Base-by-base conservation (phyloP, 768 basidiomycete genomes). In the Chalciporus piperatus region DNA sequence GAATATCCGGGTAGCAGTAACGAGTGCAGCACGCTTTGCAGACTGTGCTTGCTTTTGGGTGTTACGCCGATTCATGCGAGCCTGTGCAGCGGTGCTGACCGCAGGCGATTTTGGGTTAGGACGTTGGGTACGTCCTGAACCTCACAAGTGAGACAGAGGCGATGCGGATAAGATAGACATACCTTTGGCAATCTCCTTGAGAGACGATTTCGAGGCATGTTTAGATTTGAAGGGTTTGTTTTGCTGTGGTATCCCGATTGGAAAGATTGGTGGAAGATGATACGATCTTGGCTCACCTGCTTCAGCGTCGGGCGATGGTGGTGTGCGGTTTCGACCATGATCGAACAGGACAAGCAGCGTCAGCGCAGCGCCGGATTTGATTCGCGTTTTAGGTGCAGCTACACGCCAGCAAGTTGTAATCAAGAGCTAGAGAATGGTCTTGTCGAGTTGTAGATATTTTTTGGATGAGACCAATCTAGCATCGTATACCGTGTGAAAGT, bases 171-270 rank as follows among this genome's bases (percentile, higher is more conserved):
- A 16, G 32, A 51, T 12, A 14, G 23, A 42, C 64, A 32, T 40
- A 84, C 93, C 94, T 76, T 96, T 96, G 28, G 91, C 84, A 39
- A 81, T 79, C 41, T 91, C 89, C 69, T 89, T 93, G 35, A 97
- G 61, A 0, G 88, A 76, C 1, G 87, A 83, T 71, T 97, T 97
- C 12, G 89, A 82, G 2, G 92, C 81, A 75, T 94, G 90, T 66
- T 85, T 89, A 2, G 92, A 92, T 72, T 98, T 98, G 77, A 89
- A 98, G 2, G 80, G 59, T 69, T 98, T 98, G 72, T 98, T 97
- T 77, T 83, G 74, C 91, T 94, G 56, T 14, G 17, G 41, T 47
- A 43, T 35, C 43, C 41, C 38, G 30, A 27, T 48, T 42, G 20
- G 33, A 54, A 40, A 17, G 33, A 41, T 45, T 5, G 17, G 30